These are phyloP conservation scores for Fusarium dimerum DNA, from an alignment of 2,329 filamentous ascomycete species.

Conservation along the genomic window DNA sequence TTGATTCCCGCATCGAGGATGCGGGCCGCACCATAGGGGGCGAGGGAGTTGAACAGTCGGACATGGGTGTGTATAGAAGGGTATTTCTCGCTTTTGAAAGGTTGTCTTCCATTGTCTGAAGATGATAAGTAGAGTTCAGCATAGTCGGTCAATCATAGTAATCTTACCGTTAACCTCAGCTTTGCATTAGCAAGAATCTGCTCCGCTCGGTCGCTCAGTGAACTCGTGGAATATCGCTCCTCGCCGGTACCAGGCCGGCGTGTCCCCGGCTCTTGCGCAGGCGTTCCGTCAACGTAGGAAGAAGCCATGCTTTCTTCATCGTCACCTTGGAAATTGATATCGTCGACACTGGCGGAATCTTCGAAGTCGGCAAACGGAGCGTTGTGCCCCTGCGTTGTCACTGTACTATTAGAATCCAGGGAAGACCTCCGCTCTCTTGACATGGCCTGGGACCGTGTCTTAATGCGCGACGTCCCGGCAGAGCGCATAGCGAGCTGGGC, in stretches of 20 bases:
- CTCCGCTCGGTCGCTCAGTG: conserved; percentile 81
- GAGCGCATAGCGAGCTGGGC: conserved; percentile 40
- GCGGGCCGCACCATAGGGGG: conserved; percentile 43
- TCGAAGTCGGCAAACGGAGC: conserved; percentile 62
- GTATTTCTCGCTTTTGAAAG: conserved; percentile 75
- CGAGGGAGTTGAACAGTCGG: conserved; percentile 54
- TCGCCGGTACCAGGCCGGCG: conserved; percentile 36
- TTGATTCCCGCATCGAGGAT: conserved; percentile 25
- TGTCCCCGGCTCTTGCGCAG: conserved; percentile 24
- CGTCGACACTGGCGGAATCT: conserved; percentile 61
- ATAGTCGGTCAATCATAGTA: not conserved
- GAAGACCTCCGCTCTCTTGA: conserved; percentile 55
- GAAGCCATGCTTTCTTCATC: conserved; percentile 67
- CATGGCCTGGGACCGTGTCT: conserved; percentile 45
- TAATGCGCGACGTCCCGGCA: conserved; percentile 45
- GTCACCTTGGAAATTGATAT: conserved; percentile 67
- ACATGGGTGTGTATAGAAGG: conserved; percentile 48
- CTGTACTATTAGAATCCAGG: conserved; percentile 62
- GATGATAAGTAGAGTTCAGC: conserved; percentile 12
- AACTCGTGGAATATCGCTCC: conserved; percentile 69
- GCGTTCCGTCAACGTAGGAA: conserved; percentile 51
- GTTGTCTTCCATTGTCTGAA: conserved; percentile 90
- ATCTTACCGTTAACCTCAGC: conserved; percentile 76
- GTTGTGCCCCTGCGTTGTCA: conserved; percentile 52
- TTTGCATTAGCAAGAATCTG: conserved; percentile 93